A percentile compares a stretch with the other conserved stretches of the same genome.
Evolutionary conservation across 2,329 filamentous ascomycete species (phyloP).

Genomic region (Graphium sp.): DNA sequence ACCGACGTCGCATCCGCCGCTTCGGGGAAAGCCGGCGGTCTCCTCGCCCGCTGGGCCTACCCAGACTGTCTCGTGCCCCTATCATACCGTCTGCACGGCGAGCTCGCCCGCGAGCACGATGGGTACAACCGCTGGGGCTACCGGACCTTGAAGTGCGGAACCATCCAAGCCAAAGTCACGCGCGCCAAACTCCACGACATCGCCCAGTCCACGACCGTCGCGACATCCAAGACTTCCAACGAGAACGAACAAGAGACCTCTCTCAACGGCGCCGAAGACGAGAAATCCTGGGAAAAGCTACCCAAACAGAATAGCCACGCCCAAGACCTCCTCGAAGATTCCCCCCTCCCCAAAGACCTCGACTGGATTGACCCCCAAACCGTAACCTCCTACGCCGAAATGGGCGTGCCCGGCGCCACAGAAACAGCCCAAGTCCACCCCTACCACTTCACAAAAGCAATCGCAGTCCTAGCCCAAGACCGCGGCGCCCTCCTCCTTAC

Average conservation of each 20-base stretch:
- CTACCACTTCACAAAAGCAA: conserved; percentile 72
- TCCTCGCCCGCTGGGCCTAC: conserved; percentile 86
- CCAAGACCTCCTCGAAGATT: conserved; percentile 28
- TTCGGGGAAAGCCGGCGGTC: conserved; percentile 84
- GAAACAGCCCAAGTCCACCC: conserved; percentile 93
- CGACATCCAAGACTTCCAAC: conserved; percentile 6
- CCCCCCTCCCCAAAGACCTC: conserved; percentile 56
- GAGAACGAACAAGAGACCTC: conserved; percentile 6
- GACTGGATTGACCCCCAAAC: conserved; percentile 66
- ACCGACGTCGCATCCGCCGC: conserved; percentile 75
- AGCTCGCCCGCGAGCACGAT: conserved; percentile 70
- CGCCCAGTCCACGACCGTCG: neutral
- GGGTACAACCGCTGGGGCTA: conserved; percentile 79
- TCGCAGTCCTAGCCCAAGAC: conserved; percentile 59
- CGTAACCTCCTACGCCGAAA: conserved; percentile 58
- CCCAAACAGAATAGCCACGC: conserved; percentile 40
- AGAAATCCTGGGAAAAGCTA: conserved; percentile 41
- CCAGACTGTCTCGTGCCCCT: conserved; percentile 69
- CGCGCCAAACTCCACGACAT: conserved; percentile 15
- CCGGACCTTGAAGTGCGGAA: conserved; percentile 58
- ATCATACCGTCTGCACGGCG: conserved; percentile 67
- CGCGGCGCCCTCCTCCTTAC: conserved; percentile 51
- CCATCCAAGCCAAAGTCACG: conserved; percentile 22
- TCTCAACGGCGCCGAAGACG: conserved; percentile 8
- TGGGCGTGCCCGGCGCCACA: conserved; percentile 50